These are phyloP conservation scores for Pseudozyma hubeiensis DNA, from an alignment of 1,284 basidiomycete genomes.

Conservation along the genomic window DNA sequence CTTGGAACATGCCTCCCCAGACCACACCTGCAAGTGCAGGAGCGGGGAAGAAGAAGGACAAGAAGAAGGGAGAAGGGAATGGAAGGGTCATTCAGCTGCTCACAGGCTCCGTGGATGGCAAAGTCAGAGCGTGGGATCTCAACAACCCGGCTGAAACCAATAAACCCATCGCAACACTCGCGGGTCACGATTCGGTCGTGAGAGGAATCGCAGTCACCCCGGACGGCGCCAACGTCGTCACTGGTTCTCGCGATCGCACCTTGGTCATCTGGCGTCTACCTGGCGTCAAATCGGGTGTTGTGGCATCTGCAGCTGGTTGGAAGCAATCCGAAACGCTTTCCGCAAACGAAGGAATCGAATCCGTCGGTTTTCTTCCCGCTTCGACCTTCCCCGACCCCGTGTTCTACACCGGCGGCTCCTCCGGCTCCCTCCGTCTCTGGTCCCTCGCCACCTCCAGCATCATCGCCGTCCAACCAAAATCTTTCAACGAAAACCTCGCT, in stretches of 20 bases:
- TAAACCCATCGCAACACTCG: conserved; percentile 52
- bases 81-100: conserved; percentile 78
- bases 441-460: conserved; percentile 37
- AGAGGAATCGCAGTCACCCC: conserved; percentile 55
- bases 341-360: conserved; percentile 63
- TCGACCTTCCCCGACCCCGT: conserved; percentile 73
- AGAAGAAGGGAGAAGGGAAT: conserved; percentile 8
- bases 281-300: background rate
- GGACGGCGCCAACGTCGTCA: conserved; percentile 55
- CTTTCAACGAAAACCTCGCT: conserved; percentile 33
- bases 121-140: conserved; percentile 65
- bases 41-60: conserved; percentile 3
- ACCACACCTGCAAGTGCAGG: background rate
- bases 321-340: conserved; percentile 56
- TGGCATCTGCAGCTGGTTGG: conserved; percentile 31
- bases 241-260: conserved; percentile 59
- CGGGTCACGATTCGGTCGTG: conserved; percentile 64
- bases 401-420: conserved; percentile 62
- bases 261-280: conserved; percentile 54
- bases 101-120: conserved; percentile 79
- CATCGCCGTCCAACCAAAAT: conserved; percentile 29
- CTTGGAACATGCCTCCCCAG: conserved; percentile 81
- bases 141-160: conserved; percentile 40
- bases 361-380: conserved; percentile 52
- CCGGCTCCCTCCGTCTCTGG: conserved; percentile 59